Percentiles rank a stretch among this genome's conserved stretches.
phyloP scores from a whole-genome alignment of 208 protist species.

The Trypanosoma grayi region DNA sequence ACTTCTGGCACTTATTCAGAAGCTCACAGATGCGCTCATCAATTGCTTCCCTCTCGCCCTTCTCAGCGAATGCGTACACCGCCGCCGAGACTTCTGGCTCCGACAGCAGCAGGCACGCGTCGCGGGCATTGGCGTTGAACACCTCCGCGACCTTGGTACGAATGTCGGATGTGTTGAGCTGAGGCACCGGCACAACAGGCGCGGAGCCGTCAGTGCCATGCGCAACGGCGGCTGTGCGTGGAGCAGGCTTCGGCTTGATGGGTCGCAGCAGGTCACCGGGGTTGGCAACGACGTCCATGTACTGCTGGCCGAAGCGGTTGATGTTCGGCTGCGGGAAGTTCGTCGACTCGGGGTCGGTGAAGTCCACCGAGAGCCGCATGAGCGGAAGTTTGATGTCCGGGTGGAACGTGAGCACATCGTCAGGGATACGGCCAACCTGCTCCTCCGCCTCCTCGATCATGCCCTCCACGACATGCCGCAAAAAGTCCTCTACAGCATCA shows the following conservation, averaged over 20 bases:
- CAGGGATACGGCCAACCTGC: conserved; percentile 62
- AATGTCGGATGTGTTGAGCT: conserved; percentile 73
- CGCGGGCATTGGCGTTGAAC: conserved; percentile 71
- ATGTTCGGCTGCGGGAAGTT: conserved; percentile 84
- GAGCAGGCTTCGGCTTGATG: conserved; percentile 57
- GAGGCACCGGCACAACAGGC: conserved; percentile 43
- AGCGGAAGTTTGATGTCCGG: conserved; percentile 85
- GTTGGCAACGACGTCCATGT: conserved; percentile 87
- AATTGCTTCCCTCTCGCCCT: conserved; percentile 83
- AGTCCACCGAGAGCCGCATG: conserved; percentile 82
- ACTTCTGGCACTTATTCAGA: conserved; percentile 66
- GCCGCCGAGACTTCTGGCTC: conserved; percentile 81
- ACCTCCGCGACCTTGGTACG: conserved; percentile 84
- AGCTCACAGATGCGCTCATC: conserved; percentile 76
- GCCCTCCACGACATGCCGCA: conserved; percentile 66
- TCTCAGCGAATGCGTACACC: conserved; percentile 89
- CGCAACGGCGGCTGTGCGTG: conserved; percentile 4
- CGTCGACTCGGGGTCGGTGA: conserved; percentile 59
- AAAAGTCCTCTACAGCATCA: conserved; percentile 83
- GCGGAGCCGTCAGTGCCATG: not conserved
- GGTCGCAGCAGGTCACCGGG: conserved; percentile 71
- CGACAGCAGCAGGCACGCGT: conserved; percentile 77
- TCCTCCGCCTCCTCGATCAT: conserved; percentile 83
- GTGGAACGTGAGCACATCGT: conserved; percentile 74
- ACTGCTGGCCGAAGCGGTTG: conserved; percentile 89